Base-by-base conservation (phyloP, 1,139 yeast genomes). In the Nakaseomyces kungkrabaensis region DNA sequence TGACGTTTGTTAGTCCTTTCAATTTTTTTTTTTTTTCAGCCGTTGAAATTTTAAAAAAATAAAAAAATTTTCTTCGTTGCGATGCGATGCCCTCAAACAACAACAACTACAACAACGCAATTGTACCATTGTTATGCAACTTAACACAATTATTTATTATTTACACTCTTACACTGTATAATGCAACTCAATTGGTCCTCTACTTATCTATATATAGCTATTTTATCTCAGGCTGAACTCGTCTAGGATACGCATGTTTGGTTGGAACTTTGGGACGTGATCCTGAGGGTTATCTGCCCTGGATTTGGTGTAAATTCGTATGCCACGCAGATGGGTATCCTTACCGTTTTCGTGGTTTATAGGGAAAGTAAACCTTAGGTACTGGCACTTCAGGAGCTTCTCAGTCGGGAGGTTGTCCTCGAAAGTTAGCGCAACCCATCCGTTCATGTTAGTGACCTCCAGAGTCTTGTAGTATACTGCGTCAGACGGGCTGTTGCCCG, bases 331-430 rank as follows among this genome's bases (percentile, higher is more conserved):
- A 65, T 89, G 97, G 1, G 96, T 84, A 66, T 94, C 99, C 63
- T 92, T 92, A 45, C 99, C 99, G 63, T 88, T 92, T 63, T 90
- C 97, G 61, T 89, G 97, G 62, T 92, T 94, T 1, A 88, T 78
- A 31, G 82, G 71, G 27, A 94, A 76, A n/a, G 77, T 69, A 29
- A 94, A 63, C 54, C 88, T 79, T 6, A 92, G 68, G 59, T 83
- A 73, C 59, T 84, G 87, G 52, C 96, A 82, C 58, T 85, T 83
- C 50, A 90, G 68, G 0, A 82, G 77, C 1, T 78, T 47, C 44
- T 63, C 81, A 33, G 72, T 81, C 41, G 70, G 71, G 49, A 89
- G 68, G 3, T 78, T 74, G 5, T 82, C 81, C 50, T 78, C 78
- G 65, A 89, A 83, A 3, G 76, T 74, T 10, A 90, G 71, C 58